These are phyloP conservation scores for Myrica gale DNA, from an alignment of 306 rosid genomes.

Conservation along the genomic window DNA sequence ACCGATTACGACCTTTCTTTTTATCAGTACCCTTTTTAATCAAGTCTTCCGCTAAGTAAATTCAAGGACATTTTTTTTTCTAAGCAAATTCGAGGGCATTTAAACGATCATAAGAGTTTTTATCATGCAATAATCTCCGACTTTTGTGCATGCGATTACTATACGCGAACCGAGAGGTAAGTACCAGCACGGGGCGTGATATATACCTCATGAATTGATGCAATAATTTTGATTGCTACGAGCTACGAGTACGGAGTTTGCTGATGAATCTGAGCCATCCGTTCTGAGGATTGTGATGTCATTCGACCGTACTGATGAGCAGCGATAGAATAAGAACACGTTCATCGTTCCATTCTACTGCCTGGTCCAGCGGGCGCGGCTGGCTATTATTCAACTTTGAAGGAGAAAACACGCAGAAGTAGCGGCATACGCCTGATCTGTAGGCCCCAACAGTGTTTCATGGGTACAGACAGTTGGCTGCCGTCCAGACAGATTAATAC, in stretches of 20 bases:
- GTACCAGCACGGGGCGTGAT: too few relatives aligned
- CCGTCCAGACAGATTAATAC: conserved; percentile 27
- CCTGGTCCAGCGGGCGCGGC: background rate
- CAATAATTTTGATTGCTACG: background rate
- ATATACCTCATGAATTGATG: too few relatives aligned
- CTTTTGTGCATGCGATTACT: too few relatives aligned
- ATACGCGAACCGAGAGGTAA: too few relatives aligned
- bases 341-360: background rate
- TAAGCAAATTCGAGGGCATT: too few relatives aligned
- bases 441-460: conserved; percentile 48
- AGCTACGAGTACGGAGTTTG: background rate
- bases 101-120: too few relatives aligned
- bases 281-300: conserved; percentile 29
- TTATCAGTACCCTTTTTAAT: too few relatives aligned
- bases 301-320: background rate
- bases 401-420: conserved; percentile 35
- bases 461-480: conserved; percentile 45
- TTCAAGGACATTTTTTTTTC: too few relatives aligned
- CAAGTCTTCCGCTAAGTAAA: too few relatives aligned
- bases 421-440: conserved; percentile 18
- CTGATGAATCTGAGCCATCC: background rate
- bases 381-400: conserved; percentile 35
- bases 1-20: too few relatives aligned
- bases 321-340: too few relatives aligned
- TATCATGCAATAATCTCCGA: too few relatives aligned